These are phyloP conservation scores for Theobroma cacao DNA, from an alignment of 345 rosid species.

Conservation along the genomic window DNA sequence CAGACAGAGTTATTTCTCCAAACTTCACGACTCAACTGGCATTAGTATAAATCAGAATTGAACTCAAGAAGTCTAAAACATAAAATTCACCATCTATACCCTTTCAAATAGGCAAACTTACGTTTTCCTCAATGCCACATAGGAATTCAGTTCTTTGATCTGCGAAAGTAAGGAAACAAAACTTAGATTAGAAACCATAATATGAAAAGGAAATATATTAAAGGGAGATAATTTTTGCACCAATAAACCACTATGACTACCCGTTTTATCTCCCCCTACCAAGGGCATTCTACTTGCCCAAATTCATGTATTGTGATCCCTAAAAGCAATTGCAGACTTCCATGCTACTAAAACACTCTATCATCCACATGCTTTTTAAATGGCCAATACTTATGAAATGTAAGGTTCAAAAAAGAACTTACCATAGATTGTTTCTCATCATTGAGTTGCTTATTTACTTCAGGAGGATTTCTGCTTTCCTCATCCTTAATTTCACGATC, in stretches of 20 bases:
- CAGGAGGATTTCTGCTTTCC: constrained; percentile 71
- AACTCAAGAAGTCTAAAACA: background rate
- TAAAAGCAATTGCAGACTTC: background rate
- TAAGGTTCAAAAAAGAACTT: constrained; percentile 23
- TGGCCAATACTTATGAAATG: background rate
- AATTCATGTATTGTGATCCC: background rate
- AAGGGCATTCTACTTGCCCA: background rate
- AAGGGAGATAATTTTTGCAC: background rate
- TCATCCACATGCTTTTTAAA: background rate
- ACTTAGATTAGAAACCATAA: constrained; percentile 5
- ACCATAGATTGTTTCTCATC: constrained; percentile 99
- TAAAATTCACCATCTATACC: background rate
- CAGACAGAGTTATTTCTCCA: background rate
- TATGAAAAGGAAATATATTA: background rate
- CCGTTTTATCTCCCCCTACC: background rate
- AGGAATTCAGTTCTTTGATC: constrained; percentile 96
- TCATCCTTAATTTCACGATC: constrained; percentile 90
- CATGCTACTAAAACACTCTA: background rate
- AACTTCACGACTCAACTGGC: background rate
- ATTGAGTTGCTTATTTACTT: constrained; percentile 81
- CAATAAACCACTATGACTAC: background rate
- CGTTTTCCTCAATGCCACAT: constrained; percentile 92
- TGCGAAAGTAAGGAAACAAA: constrained; percentile 31
- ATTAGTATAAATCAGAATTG: background rate
- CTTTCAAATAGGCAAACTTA: constrained; percentile 33